Evolutionary conservation across 371 early-diverging fungal species (phyloP), one percentile per base, ranked within the genome.

Genomic region (Mucor plumbeus): DNA sequence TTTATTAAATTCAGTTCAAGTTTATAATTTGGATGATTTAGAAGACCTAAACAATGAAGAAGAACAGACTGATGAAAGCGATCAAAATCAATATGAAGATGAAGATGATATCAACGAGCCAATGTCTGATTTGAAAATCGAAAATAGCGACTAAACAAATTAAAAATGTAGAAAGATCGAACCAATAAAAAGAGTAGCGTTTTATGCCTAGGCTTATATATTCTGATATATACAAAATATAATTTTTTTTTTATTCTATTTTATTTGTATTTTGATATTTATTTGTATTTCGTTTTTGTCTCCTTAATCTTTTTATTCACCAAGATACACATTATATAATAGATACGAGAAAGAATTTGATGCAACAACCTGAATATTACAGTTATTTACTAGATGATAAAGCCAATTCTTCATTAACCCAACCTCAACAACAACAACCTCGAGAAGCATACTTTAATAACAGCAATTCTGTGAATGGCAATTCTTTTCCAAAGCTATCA

Each of bases 341-440:
- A 17, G 58, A n/a, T 39, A 39, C 17, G 10, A 7, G 21, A 21
- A n/a, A 50, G 50, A 26, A 1, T 33, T 35, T 7, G 15, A 61
- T 59, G 59, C 59, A 59, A 56, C 69, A 69, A 39, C 54, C 61
- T 1, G 64, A 64, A n/a, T 64, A 48, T 34, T 70, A 66, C 26
- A 59, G 43, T 15, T 70, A 69, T 43, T 14, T 67, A 33, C 17
- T 59, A 33, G 64, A 73, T 5, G 34, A 41, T 11, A 26, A 26
- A 11, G 26, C 50, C 50, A 50, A 26, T 26, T 21, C 50, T 11
- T 11, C 21, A 26, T 21, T 21, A 4, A 26, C 58, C 1, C 64
- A 44, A 39, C 38, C 62, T 5, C 31, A 31, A 34, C 15, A 34
- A 47, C 21, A 33, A 47, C 61, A 61, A 15, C 13, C 56, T 50